Percentiles rank a stretch among this genome's conserved stretches.
phyloP scores from a whole-genome alignment of 495 filamentous ascomycete genomes.

The Daldinia caldariorum region DNA sequence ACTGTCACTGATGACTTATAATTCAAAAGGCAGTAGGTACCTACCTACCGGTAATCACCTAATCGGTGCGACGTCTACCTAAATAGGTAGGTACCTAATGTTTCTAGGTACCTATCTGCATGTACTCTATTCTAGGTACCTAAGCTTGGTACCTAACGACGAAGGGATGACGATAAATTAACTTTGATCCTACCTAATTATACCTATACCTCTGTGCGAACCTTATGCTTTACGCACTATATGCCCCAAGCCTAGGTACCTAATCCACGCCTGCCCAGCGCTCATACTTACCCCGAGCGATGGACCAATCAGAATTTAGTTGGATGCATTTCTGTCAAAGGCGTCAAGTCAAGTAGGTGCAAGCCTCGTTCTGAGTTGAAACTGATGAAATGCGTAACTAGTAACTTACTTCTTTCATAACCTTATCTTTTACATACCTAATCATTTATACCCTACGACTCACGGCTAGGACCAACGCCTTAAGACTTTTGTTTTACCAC shows the following conservation, averaged over 20 bases:
- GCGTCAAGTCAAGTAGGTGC: slow-evolving; percentile 16
- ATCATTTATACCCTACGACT: background rate
- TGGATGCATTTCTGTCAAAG: slow-evolving; percentile 17
- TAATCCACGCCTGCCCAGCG: too few relatives aligned
- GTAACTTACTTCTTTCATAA: slow-evolving; percentile 12
- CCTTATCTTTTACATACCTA: background rate
- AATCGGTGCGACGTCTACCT: slow-evolving; percentile 29
- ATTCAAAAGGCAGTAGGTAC: slow-evolving; percentile 30
- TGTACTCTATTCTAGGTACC: background rate
- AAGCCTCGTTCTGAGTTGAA: slow-evolving; percentile 10
- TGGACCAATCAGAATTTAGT: slow-evolving; percentile 27
- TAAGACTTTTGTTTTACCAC: slow-evolving; percentile 8
- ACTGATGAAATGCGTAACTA: slow-evolving; percentile 18
- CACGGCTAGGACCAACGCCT: slow-evolving; percentile 13
- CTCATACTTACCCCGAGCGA: slow-evolving; percentile 20
- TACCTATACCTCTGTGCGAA: slow-evolving; percentile 25
- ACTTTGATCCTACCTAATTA: background rate
- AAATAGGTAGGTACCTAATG: too few relatives aligned
- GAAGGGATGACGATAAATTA: background rate
- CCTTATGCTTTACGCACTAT: slow-evolving; percentile 40
- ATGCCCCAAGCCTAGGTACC: slow-evolving; percentile 4
- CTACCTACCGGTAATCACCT: slow-evolving; percentile 11
- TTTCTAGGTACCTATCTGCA: background rate
- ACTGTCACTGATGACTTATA: background rate
- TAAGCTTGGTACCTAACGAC: slow-evolving; percentile 2